These are phyloP conservation scores for Obelidium mucronatum DNA, from an alignment of 192 early-diverging fungal species.

Conservation along the genomic window DNA sequence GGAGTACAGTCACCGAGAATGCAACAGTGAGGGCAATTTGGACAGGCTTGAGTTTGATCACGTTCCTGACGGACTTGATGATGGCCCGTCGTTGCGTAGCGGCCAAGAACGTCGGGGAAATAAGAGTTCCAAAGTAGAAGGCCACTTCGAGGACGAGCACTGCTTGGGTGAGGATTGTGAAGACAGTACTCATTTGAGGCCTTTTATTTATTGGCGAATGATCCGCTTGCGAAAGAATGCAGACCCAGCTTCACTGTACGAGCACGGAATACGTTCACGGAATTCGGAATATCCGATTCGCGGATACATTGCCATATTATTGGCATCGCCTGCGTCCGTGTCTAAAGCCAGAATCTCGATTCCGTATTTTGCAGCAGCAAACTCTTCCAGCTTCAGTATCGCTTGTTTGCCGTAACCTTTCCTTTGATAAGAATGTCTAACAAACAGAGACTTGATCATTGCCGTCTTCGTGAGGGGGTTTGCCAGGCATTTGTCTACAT, in stretches of 20 bases:
- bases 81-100: conserved; percentile 23
- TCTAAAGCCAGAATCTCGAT: not conserved
- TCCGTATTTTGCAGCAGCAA: not conserved
- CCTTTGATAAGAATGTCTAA: not conserved
- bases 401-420: not conserved
- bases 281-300: not conserved
- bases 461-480: not conserved
- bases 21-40: conserved; percentile 4
- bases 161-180: conserved; percentile 5
- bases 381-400: not conserved
- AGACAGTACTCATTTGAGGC: not conserved
- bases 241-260: not conserved
- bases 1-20: not conserved
- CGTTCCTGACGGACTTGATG: conserved; percentile 13
- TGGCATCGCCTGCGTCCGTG: not conserved
- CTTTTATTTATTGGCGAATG: not conserved
- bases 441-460: not conserved
- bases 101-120: conserved; percentile 4
- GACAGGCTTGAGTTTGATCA: conserved; percentile 9
- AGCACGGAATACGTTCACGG: not conserved
- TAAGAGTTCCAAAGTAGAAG: conserved; percentile 11
- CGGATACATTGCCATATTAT: not conserved
- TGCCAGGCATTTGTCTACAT: not conserved
- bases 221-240: not conserved
- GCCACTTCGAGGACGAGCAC: conserved; percentile 14